Conservation (phyloP, 768 basidiomycete species). For the Suillus fuscotomentosus region DNA sequence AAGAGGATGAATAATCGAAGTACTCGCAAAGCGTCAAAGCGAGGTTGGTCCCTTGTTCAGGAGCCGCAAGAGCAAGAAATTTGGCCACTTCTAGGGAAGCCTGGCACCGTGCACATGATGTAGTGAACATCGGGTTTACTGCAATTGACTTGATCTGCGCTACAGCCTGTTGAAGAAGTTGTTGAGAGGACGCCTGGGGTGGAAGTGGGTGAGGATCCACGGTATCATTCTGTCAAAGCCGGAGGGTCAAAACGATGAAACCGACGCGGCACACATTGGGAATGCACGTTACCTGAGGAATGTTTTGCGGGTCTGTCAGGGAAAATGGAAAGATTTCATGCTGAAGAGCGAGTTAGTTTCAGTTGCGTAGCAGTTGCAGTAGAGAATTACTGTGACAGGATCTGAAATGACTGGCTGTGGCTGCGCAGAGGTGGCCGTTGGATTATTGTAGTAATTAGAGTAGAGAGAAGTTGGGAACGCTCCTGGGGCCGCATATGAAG, state of each 20-base stretch:
- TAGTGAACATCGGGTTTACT: conserved; percentile 52
- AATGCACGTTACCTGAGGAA: conserved; percentile 43
- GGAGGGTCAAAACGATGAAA: neutral
- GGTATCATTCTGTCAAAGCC: conserved; percentile 44
- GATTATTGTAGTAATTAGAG: conserved; percentile 66
- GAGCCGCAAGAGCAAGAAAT: conserved; percentile 63
- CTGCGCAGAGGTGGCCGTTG: conserved; percentile 70
- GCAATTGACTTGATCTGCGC: conserved; percentile 56
- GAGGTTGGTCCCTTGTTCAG: conserved; percentile 56
- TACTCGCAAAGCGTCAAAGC: conserved; percentile 59
- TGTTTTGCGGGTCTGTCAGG: conserved; percentile 62
- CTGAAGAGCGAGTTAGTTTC: conserved; percentile 29
- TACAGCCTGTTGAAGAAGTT: conserved; percentile 51
- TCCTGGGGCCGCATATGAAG: conserved; percentile 54
- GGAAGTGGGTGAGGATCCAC: conserved; percentile 68
- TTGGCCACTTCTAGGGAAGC: conserved; percentile 62
- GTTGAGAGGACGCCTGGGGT: conserved; percentile 44
- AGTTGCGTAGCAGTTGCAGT: conserved; percentile 1
- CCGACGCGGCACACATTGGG: neutral
- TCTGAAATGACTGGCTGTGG: conserved; percentile 78
- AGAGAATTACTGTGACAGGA: conserved; percentile 52
- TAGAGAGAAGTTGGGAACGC: conserved; percentile 66
- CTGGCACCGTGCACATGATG: conserved; percentile 60
- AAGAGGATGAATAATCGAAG: conserved; percentile 52
- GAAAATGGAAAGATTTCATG: conserved; percentile 54